Evolutionary conservation across 306 rosid genomes (phyloP).

Genomic region (Fagus crenata): DNA sequence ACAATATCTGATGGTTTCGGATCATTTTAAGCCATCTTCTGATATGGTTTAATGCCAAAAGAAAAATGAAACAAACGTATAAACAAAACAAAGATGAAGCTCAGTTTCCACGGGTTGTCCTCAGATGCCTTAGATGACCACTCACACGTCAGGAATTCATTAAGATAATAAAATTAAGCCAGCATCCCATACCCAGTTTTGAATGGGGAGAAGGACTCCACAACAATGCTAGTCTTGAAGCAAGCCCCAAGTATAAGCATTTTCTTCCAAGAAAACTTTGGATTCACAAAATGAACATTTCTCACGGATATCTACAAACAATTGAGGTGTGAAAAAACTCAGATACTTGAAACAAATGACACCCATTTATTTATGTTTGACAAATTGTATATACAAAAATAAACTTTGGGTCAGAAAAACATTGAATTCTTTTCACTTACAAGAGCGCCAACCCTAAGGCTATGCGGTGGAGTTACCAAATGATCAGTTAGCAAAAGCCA

Average conservation of each 20-base stretch:
- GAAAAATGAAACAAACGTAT: constrained; percentile 3
- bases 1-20: neutral
- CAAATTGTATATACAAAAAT: constrained; percentile 5
- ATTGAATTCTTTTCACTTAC: constrained; percentile 49
- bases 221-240: constrained; percentile 63
- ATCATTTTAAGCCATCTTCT: constrained; percentile 21
- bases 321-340: neutral
- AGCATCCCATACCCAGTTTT: constrained; percentile 60
- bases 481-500: constrained; percentile 85
- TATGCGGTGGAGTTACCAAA: constrained; percentile 58
- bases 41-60: constrained; percentile 13
- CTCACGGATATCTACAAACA: constrained; percentile 61
- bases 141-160: constrained; percentile 17
- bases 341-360: neutral
- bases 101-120: neutral
- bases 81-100: constrained; percentile 2
- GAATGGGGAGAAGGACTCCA: constrained; percentile 77
- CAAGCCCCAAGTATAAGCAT: constrained; percentile 85
- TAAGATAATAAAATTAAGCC: constrained; percentile 9
- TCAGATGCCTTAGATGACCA: constrained; percentile 14
- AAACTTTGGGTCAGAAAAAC: neutral
- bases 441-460: constrained; percentile 76
- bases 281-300: constrained; percentile 79
- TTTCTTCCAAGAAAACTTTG: constrained; percentile 76
- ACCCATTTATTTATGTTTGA: neutral